A percentile compares a stretch with the other conserved stretches of the same genome.
phyloP scores from a whole-genome alignment of 2,329 filamentous ascomycete genomes.

The Talaromyces sp. region DNA sequence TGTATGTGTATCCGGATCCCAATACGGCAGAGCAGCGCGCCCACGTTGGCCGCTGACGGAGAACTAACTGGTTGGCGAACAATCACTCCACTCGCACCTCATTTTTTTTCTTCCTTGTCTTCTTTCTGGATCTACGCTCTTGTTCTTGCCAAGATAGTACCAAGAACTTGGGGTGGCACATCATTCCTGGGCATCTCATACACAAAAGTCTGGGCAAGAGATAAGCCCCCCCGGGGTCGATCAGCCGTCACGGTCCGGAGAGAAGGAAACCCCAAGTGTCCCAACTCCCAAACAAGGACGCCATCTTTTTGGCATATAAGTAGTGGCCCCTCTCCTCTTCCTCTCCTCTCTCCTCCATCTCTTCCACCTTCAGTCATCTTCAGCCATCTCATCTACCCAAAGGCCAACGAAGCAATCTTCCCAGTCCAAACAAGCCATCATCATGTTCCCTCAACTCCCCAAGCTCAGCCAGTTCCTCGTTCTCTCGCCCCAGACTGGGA shows the following conservation, averaged over 20 bases:
- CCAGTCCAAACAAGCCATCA: not conserved
- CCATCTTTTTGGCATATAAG: not conserved
- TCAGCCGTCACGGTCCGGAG: not conserved
- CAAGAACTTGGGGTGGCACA: not conserved
- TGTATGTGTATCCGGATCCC: not conserved
- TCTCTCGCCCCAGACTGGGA: constrained; percentile 6
- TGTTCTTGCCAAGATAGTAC: not conserved
- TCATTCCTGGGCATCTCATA: not conserved
- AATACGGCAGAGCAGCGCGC: not conserved
- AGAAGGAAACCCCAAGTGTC: not conserved
- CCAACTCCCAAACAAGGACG: too few relatives aligned
- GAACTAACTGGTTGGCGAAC: not conserved
- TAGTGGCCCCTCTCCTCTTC: not conserved
- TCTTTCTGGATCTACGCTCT: too few relatives aligned
- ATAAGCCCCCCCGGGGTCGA: not conserved
- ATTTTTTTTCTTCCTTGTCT: too few relatives aligned
- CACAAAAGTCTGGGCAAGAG: not conserved
- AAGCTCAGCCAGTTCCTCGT: constrained; percentile 13
- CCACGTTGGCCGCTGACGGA: not conserved
- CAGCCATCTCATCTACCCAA: not conserved
- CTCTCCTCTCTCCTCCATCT: not conserved
- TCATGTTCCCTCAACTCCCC: constrained; percentile 10
- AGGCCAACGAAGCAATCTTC: not conserved
- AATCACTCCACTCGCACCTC: not conserved
- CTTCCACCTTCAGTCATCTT: not conserved